A percentile compares a stretch with the other conserved stretches of the same genome.
phyloP scores from a whole-genome alignment of 176 grass and related monocot species.

The Zea mays region Zm-B73-REFERENCE-NAM-5.0 NC_050099.1:245739001-245739500 shows the following conservation, averaged over 20 bases:
- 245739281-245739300: not conserved
- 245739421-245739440: not conserved
- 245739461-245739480: not conserved
- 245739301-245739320: not conserved
- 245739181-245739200: not conserved
- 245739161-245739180: not conserved
- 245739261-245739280: too few relatives aligned
- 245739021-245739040: too few relatives aligned
- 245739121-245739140: too few relatives aligned
- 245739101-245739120: too few relatives aligned
- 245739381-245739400: not conserved
- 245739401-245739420: conserved; percentile 20
- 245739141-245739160: too few relatives aligned
- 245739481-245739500: not conserved
- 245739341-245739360: not conserved
- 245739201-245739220: not conserved
- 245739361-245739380: not conserved
- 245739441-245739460: not conserved
- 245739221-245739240: not conserved
- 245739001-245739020: too few relatives aligned
- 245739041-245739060: too few relatives aligned
- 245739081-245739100: too few relatives aligned
- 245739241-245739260: not conserved
- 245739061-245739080: too few relatives aligned
- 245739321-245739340: not conserved